Percentiles rank a stretch among this genome's conserved stretches.
These are phyloP conservation scores for Mrakia blollopis DNA, from an alignment of 768 basidiomycete genomes.

Conservation along the genomic window DNA sequence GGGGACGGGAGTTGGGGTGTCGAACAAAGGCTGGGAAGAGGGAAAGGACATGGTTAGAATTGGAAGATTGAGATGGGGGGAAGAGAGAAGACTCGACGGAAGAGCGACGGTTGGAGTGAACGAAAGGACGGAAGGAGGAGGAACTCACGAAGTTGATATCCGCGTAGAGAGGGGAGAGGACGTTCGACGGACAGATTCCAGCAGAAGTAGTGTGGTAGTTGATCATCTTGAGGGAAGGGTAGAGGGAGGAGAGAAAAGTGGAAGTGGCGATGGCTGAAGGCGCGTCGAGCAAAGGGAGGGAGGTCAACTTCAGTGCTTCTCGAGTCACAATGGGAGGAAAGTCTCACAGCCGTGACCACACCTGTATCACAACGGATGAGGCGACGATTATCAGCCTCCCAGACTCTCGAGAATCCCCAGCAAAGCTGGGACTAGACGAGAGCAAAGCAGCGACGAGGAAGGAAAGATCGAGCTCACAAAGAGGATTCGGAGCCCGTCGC, in stretches of 20 bases:
- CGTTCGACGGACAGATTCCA: neutral
- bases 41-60: neutral
- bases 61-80: no score
- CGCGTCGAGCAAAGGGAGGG: neutral
- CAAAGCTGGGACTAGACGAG: neutral
- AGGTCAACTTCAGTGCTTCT: neutral
- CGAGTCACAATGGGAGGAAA: neutral
- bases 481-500: neutral
- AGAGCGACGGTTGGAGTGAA: no score
- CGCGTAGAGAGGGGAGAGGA: neutral
- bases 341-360: slow-evolving; percentile 6
- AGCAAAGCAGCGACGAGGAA: neutral
- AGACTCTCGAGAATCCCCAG: no score
- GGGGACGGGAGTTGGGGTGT: neutral
- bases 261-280: slow-evolving; percentile 1
- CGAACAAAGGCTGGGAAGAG: neutral
- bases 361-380: no score
- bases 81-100: no score
- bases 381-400: no score
- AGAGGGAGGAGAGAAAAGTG: neutral
- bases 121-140: neutral
- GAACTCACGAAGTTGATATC: slow-evolving; percentile 6
- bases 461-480: neutral
- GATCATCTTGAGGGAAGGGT: neutral
- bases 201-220: neutral